Conservation (phyloP, 2,329 filamentous ascomycete genomes). For the Penicillium sp. region DNA sequence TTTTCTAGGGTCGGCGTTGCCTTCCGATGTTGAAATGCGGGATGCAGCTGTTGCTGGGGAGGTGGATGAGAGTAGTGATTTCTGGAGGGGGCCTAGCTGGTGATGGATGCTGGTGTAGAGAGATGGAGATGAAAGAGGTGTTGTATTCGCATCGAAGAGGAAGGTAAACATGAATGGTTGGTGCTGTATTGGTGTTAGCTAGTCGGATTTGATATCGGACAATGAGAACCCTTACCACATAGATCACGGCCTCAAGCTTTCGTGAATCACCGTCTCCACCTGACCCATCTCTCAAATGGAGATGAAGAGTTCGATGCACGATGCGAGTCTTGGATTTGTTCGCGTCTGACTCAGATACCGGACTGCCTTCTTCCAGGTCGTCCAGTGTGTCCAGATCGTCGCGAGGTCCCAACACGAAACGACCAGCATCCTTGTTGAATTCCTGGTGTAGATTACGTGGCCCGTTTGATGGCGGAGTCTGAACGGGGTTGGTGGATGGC, state of each 20-base stretch:
- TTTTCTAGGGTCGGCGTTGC: slow-evolving; percentile 33
- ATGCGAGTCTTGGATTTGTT: slow-evolving; percentile 32
- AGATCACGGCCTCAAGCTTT: slow-evolving; percentile 42
- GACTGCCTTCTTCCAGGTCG: slow-evolving; percentile 28
- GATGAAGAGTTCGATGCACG: slow-evolving; percentile 36
- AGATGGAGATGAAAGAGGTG: slow-evolving; percentile 40
- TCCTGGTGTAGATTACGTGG: neutral
- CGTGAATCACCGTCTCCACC: slow-evolving; percentile 17
- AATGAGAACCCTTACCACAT: slow-evolving; percentile 35
- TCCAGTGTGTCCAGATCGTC: slow-evolving; percentile 40
- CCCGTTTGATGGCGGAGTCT: neutral
- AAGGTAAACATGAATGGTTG: slow-evolving; percentile 55
- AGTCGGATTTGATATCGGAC: neutral
- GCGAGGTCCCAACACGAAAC: slow-evolving; percentile 27
- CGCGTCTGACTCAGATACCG: slow-evolving; percentile 17
- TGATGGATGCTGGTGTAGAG: slow-evolving; percentile 52
- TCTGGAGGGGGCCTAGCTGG: slow-evolving; percentile 50
- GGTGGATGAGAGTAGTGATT: slow-evolving; percentile 47
- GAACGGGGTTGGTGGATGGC: neutral
- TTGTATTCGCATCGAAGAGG: slow-evolving; percentile 47
- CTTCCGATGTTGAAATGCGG: slow-evolving; percentile 37
- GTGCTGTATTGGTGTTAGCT: slow-evolving; percentile 29
- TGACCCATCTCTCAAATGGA: slow-evolving; percentile 25
- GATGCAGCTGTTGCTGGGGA: slow-evolving; percentile 43
- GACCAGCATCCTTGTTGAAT: slow-evolving; percentile 5